A percentile compares a stretch with the other conserved stretches of the same genome.
Conservation (phyloP, 106 monocot genomes). For the Narthecium ossifragum region DNA sequence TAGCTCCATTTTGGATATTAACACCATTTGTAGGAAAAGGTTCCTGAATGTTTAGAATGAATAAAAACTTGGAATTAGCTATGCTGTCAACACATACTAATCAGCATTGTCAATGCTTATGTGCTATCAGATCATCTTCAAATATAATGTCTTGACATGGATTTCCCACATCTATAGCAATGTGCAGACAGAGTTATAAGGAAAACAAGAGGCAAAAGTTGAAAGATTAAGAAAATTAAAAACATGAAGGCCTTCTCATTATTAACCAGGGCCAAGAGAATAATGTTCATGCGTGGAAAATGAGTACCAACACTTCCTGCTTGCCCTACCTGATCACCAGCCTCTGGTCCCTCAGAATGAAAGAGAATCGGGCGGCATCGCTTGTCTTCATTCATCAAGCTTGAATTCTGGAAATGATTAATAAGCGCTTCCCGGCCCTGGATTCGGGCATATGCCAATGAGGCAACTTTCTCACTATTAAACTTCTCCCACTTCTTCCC, state of each 20-base stretch:
- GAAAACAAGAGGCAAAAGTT: neutral
- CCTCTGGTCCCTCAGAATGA: constrained; percentile 26
- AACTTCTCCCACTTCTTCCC: constrained; percentile 64
- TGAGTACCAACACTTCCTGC: neutral
- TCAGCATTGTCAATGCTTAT: neutral
- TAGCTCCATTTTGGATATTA: constrained; percentile 3
- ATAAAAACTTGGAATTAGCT: neutral
- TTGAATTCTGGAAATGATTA: constrained; percentile 62
- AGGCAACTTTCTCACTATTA: constrained; percentile 63
- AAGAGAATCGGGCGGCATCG: constrained; percentile 53
- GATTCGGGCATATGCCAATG: constrained; percentile 55
- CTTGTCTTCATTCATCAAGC: constrained; percentile 73
- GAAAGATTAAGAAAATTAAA: neutral
- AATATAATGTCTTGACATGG: no score
- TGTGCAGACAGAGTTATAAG: neutral
- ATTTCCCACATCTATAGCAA: neutral
- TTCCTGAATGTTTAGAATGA: constrained; percentile 15
- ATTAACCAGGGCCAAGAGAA: no score
- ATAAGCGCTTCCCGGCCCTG: constrained; percentile 51
- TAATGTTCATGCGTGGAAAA: neutral
- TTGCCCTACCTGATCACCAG: constrained; percentile 33
- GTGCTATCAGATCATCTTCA: no score
- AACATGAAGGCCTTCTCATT: neutral
- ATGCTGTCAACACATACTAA: neutral
- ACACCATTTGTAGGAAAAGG: constrained; percentile 3